Conservation (phyloP, 176 grass and related monocot genomes). For the Phragmites australis region DNA sequence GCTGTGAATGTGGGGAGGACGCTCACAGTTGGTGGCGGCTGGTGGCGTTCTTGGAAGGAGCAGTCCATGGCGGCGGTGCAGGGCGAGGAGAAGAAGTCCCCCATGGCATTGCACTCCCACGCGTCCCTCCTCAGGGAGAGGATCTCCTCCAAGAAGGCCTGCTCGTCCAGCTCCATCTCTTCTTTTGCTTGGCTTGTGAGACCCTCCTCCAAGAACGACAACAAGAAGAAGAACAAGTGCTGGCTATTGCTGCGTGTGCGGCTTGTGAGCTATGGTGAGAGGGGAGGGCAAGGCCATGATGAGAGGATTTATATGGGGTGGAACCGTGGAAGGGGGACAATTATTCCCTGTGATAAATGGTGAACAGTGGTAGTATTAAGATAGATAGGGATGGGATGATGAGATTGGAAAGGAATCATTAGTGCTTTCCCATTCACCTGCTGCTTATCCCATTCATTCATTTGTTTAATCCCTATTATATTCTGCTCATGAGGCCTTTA, state of each 20-base stretch:
- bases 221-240: neutral
- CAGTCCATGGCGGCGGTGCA: conserved; percentile 59
- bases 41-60: conserved; percentile 70
- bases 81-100: conserved; percentile 74
- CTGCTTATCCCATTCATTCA: neutral
- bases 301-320: conserved; percentile 44
- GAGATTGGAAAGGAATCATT: conserved; percentile 40
- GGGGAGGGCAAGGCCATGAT: neutral
- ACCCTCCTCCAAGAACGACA: neutral
- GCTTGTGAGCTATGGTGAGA: neutral
- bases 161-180: conserved; percentile 85
- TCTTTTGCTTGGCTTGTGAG: neutral
- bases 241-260: neutral
- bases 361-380: conserved; percentile 23
- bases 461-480: neutral
- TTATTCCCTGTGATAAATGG: conserved; percentile 63
- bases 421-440: neutral
- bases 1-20: conserved; percentile 69
- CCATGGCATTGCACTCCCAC: conserved; percentile 79
- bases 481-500: neutral
- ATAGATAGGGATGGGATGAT: conserved; percentile 11
- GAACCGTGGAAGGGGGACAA: conserved; percentile 53
- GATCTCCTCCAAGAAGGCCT: conserved; percentile 91
- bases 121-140: conserved; percentile 69
- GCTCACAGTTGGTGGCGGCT: conserved; percentile 31